A percentile compares a stretch with the other conserved stretches of the same genome.
These are phyloP conservation scores for Hanseniaspora gamundiae DNA, from an alignment of 1,139 yeast species.

Conservation along the genomic window DNA sequence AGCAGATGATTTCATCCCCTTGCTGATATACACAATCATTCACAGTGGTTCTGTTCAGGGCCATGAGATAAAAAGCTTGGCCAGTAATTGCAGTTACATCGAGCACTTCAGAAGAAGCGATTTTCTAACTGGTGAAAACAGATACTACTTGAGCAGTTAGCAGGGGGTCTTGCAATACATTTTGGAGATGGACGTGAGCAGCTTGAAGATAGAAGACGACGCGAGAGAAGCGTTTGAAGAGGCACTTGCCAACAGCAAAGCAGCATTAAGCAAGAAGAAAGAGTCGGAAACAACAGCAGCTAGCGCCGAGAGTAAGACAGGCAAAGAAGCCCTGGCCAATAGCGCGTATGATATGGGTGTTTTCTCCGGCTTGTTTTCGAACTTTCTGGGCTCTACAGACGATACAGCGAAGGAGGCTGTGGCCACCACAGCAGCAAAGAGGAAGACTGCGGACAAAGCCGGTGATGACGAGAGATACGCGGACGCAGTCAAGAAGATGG, in stretches of 20 bases:
- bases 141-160: slow-evolving; percentile 76
- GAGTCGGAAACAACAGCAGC: not conserved
- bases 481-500: slow-evolving; percentile 14
- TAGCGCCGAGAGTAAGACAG: not conserved
- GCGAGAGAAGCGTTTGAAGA: slow-evolving; percentile 45
- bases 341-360: not conserved
- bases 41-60: slow-evolving; percentile 32
- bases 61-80: slow-evolving; percentile 40
- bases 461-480: slow-evolving; percentile 17
- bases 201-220: slow-evolving; percentile 48
- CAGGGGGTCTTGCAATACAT: slow-evolving; percentile 78
- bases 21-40: slow-evolving; percentile 66
- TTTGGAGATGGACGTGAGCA: slow-evolving; percentile 42
- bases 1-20: slow-evolving; percentile 88
- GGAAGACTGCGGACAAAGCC: not conserved
- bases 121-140: slow-evolving; percentile 75
- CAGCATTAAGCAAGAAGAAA: slow-evolving; percentile 8
- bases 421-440: no score
- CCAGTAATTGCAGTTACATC: slow-evolving; percentile 73
- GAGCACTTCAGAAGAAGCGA: slow-evolving; percentile 70
- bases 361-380: not conserved
- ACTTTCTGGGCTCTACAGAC: not conserved
- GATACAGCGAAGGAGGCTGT: no score
- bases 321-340: not conserved
- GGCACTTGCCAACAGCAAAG: slow-evolving; percentile 31